Evolutionary conservation across 345 rosid genomes (phyloP).

Genomic region (Linum lewisii): DNA sequence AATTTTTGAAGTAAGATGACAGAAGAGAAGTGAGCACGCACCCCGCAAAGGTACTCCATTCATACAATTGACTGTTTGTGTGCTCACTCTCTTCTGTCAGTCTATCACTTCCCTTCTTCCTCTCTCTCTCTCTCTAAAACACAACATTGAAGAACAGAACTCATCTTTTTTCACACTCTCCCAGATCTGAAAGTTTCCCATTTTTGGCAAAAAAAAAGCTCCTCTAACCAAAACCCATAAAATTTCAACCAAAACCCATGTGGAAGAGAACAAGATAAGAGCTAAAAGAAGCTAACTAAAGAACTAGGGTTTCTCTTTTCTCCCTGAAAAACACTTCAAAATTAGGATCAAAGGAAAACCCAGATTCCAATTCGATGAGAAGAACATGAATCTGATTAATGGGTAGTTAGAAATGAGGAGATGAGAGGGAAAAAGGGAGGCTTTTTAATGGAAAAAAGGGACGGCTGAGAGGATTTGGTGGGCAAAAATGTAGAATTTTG

Average conservation of each 20-base stretch:
- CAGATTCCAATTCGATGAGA: too few relatives aligned
- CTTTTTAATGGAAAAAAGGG: too few relatives aligned
- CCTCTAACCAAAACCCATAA: neutral
- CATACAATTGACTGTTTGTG: slow-evolving; percentile 47
- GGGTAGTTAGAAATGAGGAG: too few relatives aligned
- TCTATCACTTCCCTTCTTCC: slow-evolving; percentile 13
- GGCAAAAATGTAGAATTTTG: too few relatives aligned
- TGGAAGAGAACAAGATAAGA: too few relatives aligned
- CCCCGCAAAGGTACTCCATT: slow-evolving; percentile 31
- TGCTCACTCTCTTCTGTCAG: slow-evolving; percentile 85
- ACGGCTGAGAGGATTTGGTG: too few relatives aligned
- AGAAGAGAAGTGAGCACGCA: slow-evolving; percentile 59
- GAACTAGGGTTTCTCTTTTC: neutral
- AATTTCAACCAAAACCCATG: neutral
- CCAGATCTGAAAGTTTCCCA: neutral
- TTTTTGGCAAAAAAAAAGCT: neutral
- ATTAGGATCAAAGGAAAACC: too few relatives aligned
- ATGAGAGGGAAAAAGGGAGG: too few relatives aligned
- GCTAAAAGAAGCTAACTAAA: neutral
- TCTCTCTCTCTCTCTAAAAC: neutral
- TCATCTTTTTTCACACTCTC: neutral
- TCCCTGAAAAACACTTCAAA: too few relatives aligned
- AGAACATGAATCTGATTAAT: too few relatives aligned
- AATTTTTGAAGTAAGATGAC: slow-evolving; percentile 24
- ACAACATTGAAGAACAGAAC: neutral